Conservation (phyloP, 2,329 filamentous ascomycete genomes). For the Juglanconis sp. region DNA sequence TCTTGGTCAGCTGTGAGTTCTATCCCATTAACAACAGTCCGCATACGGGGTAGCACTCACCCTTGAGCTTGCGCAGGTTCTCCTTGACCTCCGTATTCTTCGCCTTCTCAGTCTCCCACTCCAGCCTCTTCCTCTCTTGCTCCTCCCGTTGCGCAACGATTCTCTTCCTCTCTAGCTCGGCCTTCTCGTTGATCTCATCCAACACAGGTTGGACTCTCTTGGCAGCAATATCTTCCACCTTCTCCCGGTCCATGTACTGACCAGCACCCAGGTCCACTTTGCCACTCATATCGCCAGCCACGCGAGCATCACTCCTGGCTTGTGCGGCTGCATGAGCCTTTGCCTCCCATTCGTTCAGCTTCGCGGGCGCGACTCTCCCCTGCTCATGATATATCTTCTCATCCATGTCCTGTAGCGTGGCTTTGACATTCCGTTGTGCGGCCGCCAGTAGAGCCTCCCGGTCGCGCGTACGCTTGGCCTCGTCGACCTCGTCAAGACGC, state of each 20-base stretch:
- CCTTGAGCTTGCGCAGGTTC: constrained; percentile 34
- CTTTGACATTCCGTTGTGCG: constrained; percentile 83
- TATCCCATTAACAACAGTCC: not conserved
- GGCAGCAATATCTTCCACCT: constrained; percentile 76
- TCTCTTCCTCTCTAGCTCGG: constrained; percentile 67
- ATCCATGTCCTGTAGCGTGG: constrained; percentile 75
- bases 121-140: constrained; percentile 61
- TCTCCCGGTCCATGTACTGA: constrained; percentile 72
- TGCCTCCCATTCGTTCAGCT: constrained; percentile 73
- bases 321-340: constrained; percentile 70
- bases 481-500: constrained; percentile 65
- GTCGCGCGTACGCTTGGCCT: constrained; percentile 71
- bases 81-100: constrained; percentile 30
- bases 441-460: constrained; percentile 71
- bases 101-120: constrained; percentile 54
- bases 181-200: constrained; percentile 78
- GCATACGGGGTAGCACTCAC: constrained; percentile 31
- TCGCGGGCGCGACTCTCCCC: constrained; percentile 66
- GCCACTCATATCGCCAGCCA: constrained; percentile 46
- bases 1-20: not conserved
- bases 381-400: constrained; percentile 74
- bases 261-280: constrained; percentile 74
- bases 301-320: constrained; percentile 58
- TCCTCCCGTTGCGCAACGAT: constrained; percentile 62
- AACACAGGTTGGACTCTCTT: constrained; percentile 77